Conservation (phyloP, 1,284 basidiomycete species). For the Rhodotorula sp. region DNA sequence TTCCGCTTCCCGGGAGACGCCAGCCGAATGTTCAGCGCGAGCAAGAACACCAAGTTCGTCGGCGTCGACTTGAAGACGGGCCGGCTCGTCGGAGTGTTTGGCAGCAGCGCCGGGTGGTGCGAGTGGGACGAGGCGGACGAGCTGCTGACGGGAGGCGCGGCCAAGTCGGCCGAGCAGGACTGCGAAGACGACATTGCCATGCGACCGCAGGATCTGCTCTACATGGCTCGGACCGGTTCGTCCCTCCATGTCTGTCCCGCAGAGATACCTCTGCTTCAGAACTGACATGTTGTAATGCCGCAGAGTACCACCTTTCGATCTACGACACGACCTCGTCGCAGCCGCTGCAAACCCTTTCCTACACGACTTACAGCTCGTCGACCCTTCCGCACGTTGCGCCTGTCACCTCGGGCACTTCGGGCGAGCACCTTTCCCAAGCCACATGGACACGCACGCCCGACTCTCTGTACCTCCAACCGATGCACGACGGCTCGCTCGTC, state of each 20-base stretch:
- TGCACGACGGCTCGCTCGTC: constrained; percentile 70
- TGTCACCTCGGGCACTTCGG: constrained; percentile 52
- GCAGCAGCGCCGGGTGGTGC: constrained; percentile 63
- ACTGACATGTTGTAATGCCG: not conserved
- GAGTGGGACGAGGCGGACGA: constrained; percentile 58
- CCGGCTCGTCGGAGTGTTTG: constrained; percentile 70
- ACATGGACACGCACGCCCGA: constrained; percentile 69
- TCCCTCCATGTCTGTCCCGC: constrained; percentile 17
- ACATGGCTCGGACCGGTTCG: constrained; percentile 76
- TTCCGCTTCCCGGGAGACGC: constrained; percentile 71
- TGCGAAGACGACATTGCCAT: constrained; percentile 42
- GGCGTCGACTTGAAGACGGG: constrained; percentile 80
- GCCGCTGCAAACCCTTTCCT: constrained; percentile 69
- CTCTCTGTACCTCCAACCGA: constrained; percentile 70
- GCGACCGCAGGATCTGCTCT: constrained; percentile 56
- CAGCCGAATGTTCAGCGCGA: constrained; percentile 74
- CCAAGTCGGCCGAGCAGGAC: constrained; percentile 16
- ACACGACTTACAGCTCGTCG: constrained; percentile 79
- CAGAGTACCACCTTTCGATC: constrained; percentile 50
- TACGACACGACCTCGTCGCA: constrained; percentile 44
- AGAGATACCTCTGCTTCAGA: not conserved
- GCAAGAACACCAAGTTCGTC: constrained; percentile 76
- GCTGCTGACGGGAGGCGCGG: constrained; percentile 44
- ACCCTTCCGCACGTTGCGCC: constrained; percentile 54
- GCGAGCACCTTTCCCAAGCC: constrained; percentile 55